Conservation (phyloP, 768 basidiomycete genomes). For the Macrocybe gigantea region DNA sequence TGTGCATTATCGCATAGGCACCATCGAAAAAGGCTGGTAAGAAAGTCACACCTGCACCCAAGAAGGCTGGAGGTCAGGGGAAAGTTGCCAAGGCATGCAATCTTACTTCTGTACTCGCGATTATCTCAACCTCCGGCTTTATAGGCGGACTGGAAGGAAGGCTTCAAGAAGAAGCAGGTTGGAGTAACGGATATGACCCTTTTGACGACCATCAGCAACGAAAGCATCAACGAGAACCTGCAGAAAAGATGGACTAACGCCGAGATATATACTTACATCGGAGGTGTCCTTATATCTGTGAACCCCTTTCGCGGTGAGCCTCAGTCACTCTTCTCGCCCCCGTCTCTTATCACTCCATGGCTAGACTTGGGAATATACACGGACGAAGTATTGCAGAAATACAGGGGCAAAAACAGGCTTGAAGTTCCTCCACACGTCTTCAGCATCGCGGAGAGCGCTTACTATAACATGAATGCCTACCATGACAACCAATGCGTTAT, state of each 20-base stretch:
- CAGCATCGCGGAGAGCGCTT: conserved; percentile 92
- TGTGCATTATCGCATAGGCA: conserved; percentile 41
- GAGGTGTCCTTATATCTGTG: conserved; percentile 97
- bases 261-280: conserved; percentile 99
- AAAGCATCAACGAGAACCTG: conserved; percentile 95
- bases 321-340: background rate
- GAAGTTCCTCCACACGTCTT: conserved; percentile 99
- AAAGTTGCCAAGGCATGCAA: conserved; percentile 73
- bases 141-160: conserved; percentile 99
- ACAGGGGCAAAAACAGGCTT: conserved; percentile 95
- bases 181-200: conserved; percentile 99
- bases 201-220: conserved; percentile 94
- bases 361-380: conserved; percentile 96
- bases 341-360: conserved; percentile 6
- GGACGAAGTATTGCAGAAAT: conserved; percentile 77
- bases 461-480: conserved; percentile 99
- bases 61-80: conserved; percentile 50
- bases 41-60: conserved; percentile 61
- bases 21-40: conserved; percentile 89
- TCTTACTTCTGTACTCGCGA: conserved; percentile 4
- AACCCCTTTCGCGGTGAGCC: conserved; percentile 89
- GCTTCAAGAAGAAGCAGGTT: conserved; percentile 99
- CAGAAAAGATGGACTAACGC: conserved; percentile 92
- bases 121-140: conserved; percentile 7
- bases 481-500: conserved; percentile 99